Evolutionary conservation across 108 stramenopile genomes (phyloP).

Genomic region (Asterionellopsis glacialis): DNA sequence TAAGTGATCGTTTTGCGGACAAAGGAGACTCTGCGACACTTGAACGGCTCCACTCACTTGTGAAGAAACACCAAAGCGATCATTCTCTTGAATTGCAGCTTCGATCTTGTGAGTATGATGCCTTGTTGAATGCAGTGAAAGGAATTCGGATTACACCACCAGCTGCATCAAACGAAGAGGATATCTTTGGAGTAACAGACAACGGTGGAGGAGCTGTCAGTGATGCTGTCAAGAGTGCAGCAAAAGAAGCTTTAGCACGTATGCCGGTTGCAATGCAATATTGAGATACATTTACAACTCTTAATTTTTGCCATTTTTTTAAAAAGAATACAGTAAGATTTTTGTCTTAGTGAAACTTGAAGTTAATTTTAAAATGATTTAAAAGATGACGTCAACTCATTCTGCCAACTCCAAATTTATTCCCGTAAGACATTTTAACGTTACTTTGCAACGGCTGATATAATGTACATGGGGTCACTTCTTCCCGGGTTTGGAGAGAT

Average conservation of each 20-base stretch:
- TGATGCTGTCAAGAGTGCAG: conserved; percentile 58
- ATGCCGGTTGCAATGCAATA: conserved; percentile 89
- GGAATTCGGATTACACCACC: conserved; percentile 37
- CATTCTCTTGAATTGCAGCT: conserved; percentile 92
- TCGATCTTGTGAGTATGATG: conserved; percentile 90
- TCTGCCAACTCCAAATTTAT: too few relatives aligned
- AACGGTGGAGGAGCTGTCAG: conserved; percentile 30
- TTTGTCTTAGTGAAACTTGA: background rate
- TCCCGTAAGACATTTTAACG: too few relatives aligned
- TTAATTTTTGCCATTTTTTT: conserved; percentile 25
- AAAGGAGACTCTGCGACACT: conserved; percentile 54
- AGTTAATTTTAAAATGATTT: too few relatives aligned
- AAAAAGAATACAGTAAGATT: conserved; percentile 13
- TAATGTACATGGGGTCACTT: conserved; percentile 91
- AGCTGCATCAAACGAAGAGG: conserved; percentile 25
- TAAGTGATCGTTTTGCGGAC: conserved; percentile 78
- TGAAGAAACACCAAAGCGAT: conserved; percentile 67
- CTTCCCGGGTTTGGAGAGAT: conserved; percentile 91
- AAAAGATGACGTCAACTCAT: too few relatives aligned
- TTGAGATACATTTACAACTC: conserved; percentile 22
- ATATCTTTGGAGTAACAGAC: conserved; percentile 63
- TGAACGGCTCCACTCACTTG: conserved; percentile 47
- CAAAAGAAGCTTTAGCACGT: conserved; percentile 84
- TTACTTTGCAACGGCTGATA: conserved; percentile 62
- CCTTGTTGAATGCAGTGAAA: conserved; percentile 76